phyloP scores from a whole-genome alignment of 2,329 filamentous ascomycete species.

The Volutella citrinella region DNA sequence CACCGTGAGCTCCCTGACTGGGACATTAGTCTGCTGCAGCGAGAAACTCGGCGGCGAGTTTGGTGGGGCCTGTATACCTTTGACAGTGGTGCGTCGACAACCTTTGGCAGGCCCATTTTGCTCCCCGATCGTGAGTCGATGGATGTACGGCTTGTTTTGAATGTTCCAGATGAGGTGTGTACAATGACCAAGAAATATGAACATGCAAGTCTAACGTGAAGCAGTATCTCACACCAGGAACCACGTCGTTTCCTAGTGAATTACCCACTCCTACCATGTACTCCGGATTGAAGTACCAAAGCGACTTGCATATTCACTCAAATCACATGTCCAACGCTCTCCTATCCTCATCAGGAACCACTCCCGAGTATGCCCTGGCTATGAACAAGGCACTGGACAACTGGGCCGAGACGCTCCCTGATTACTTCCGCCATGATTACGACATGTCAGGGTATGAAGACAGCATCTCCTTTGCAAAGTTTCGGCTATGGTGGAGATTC shows the following conservation, averaged over 20 bases:
- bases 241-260: constrained; percentile 20
- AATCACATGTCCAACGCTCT: constrained; percentile 30
- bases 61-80: constrained; percentile 44
- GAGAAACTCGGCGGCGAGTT: constrained; percentile 38
- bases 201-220: constrained; percentile 2
- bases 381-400: constrained; percentile 22
- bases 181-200: no score
- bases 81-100: constrained; percentile 44
- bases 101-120: constrained; percentile 34
- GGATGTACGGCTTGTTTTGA: constrained; percentile 27
- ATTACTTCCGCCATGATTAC: constrained; percentile 20
- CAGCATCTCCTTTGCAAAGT: constrained; percentile 23
- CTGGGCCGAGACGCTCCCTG: constrained; percentile 26
- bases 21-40: constrained; percentile 30
- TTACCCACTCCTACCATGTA: constrained; percentile 22
- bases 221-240: constrained; percentile 23
- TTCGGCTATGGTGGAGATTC: constrained; percentile 30
- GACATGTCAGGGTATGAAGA: constrained; percentile 13
- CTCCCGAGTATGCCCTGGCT: constrained; percentile 22
- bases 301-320: constrained; percentile 28
- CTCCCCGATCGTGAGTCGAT: constrained; percentile 27
- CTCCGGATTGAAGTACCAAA: constrained; percentile 26
- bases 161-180: constrained; percentile 25
- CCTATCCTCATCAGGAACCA: constrained; percentile 22
- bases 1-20: constrained; percentile 39